Evolutionary conservation across 306 rosid species (phyloP).

Genomic region (Prinsepia uniflora): DNA sequence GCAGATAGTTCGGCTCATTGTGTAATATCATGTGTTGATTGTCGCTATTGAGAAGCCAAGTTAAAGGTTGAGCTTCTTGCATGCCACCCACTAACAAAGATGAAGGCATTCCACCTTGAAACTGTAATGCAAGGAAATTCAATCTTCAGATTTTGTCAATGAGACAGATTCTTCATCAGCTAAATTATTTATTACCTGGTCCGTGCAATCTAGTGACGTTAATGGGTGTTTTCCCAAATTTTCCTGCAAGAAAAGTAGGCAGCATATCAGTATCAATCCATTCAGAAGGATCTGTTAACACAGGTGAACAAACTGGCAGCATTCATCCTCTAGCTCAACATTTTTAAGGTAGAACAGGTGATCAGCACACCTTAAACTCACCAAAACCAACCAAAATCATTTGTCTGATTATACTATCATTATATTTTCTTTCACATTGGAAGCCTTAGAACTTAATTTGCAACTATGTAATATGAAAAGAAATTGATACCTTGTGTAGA

Average conservation of each 20-base stretch:
- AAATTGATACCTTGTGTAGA: conserved; percentile 46
- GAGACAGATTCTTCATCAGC: conserved; percentile 10
- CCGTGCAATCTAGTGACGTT: conserved; percentile 44
- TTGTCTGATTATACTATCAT: not conserved
- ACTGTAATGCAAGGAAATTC: conserved; percentile 33
- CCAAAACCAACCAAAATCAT: not conserved
- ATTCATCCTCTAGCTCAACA: conserved; percentile 7
- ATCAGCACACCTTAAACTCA: not conserved
- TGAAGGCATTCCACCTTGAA: conserved; percentile 53
- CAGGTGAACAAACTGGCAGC: not conserved
- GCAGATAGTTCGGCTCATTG: conserved; percentile 43
- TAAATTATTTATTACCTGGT: conserved; percentile 39
- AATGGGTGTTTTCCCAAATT: conserved; percentile 51
- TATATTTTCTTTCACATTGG: not conserved
- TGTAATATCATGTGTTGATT: conserved; percentile 45
- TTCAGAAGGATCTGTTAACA: not conserved
- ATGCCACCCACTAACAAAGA: conserved; percentile 50
- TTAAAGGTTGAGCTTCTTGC: conserved; percentile 57
- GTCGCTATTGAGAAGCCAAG: conserved; percentile 58
- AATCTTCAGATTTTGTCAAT: conserved; percentile 7
- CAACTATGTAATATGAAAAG: conserved; percentile 12
- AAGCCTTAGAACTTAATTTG: not conserved
- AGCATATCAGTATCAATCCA: not conserved
- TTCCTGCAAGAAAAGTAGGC: conserved; percentile 39
- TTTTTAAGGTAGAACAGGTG: not conserved